Evolutionary conservation across 768 basidiomycete genomes (phyloP).

Genomic region (Russula olivacea): DNA sequence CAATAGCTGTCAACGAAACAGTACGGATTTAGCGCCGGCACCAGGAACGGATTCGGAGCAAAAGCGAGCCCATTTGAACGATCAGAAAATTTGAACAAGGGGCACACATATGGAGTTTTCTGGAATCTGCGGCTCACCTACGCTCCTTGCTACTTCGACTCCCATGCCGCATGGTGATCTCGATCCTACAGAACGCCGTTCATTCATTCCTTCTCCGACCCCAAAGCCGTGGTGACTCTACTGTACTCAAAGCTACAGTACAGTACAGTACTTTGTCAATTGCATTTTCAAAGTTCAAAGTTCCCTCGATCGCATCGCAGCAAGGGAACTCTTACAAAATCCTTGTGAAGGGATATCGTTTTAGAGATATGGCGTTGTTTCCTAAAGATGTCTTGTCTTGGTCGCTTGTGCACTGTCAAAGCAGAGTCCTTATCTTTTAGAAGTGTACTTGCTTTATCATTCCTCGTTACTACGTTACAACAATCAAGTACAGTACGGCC

Average conservation of each 20-base stretch:
- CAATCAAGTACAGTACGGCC: neutral
- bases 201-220: neutral
- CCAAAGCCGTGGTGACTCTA: too few species aligned
- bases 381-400: neutral
- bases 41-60: neutral
- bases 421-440: neutral
- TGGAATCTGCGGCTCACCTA: neutral
- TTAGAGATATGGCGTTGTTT: neutral
- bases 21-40: neutral
- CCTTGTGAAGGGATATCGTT: neutral
- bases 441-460: neutral
- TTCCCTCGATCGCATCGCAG: too few species aligned
- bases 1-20: neutral
- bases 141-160: neutral
- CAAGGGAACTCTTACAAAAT: neutral
- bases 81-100: neutral
- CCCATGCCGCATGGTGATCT: neutral
- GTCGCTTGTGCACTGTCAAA: neutral
- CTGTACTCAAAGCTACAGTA: too few species aligned
- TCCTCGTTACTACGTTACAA: neutral
- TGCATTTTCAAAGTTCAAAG: neutral
- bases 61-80: neutral
- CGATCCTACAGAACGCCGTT: neutral
- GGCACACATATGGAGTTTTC: neutral
- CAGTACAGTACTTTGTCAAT: neutral